phyloP scores from a whole-genome alignment of 371 early-diverging fungal genomes.

The Mortierella polycephala region DNA sequence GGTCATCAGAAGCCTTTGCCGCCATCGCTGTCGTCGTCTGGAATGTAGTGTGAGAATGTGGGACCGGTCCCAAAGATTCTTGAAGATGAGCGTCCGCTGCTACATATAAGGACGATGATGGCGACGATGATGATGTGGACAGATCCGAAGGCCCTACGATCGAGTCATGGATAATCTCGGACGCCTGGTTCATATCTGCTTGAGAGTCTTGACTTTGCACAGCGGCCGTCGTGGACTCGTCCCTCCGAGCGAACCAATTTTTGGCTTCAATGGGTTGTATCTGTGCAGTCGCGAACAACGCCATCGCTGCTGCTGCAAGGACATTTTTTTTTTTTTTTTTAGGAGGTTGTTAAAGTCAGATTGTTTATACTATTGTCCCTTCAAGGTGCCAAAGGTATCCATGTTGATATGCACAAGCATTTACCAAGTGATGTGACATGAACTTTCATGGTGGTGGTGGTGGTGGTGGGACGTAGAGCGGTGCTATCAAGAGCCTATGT shows the following conservation, averaged over 20 bases:
- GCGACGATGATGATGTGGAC: neutral
- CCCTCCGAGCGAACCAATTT: constrained; percentile 6
- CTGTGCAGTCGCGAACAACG: constrained; percentile 4
- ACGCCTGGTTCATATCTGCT: constrained; percentile 6
- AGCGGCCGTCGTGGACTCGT: neutral
- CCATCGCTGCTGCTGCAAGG: constrained; percentile 11
- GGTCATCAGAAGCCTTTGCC: neutral
- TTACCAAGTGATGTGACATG: constrained; percentile 15
- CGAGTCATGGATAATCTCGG: constrained; percentile 10
- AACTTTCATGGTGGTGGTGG: constrained; percentile 16
- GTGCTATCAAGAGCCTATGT: too few relatives aligned
- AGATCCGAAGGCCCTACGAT: neutral
- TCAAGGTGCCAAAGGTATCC: too few relatives aligned
- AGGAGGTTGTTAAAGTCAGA: neutral
- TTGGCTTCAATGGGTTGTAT: constrained; percentile 5
- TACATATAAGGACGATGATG: neutral
- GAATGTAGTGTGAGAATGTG: neutral
- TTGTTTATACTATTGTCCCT: neutral
- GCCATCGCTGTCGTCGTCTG: neutral
- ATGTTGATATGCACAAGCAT: neutral
- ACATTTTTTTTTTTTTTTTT: neutral
- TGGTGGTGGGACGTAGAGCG: neutral
- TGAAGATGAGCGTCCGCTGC: neutral
- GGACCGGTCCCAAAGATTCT: too few relatives aligned
- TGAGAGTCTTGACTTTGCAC: neutral